Base-by-base conservation (phyloP, 2,329 filamentous ascomycete genomes). In the Ophiostoma novo-ulmi region DNA sequence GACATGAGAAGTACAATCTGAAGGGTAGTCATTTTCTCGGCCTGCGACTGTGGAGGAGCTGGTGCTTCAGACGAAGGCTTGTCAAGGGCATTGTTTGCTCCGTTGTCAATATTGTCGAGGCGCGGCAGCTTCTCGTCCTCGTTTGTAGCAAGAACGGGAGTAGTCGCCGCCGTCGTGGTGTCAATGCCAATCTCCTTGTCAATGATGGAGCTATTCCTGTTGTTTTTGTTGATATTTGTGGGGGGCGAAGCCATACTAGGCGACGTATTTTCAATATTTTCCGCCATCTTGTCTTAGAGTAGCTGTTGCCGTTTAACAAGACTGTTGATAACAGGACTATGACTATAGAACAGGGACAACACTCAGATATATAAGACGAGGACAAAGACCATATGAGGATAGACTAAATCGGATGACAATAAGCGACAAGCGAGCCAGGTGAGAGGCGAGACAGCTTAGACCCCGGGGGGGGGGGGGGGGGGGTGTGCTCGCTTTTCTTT, bases 1-100 rank as follows among this genome's bases (percentile, higher is more conserved):
- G 65, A 17, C 72, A 73, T 73, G 10, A 73, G 58, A 31, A 73
- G 35, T 11, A 64, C 55, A 11, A 63, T 67, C 41, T 72, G 71
- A 10, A 68, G 2, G 20, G 26, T 67, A n/a, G 71, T n/a, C 35
- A 64, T 63, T 22, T 58, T 55, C 8, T 67, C 61, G 31, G 68
- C 41, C 31, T 36, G 48, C 17, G 63, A 38, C 3, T 31, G 14
- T 3, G 70, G 41, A 11, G 70, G 22, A 48, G 48, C 35, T 10
- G 70, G 66, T 35, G 39, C 38, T 11, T 64, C 31, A 4, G 20
- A 35, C 20, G 61, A 35, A 22, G 36, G 36, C 10, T 65, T 8
- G 17, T 36, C 36, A 8, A 22, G 36, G 7, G 36, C 20, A 41
- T 39, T 36, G n/a, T 38, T 17, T 36, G 61, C 31, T n/a, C 7